A percentile compares a stretch with the other conserved stretches of the same genome.
phyloP scores from a whole-genome alignment of 2,329 filamentous ascomycete species.

The Daldinia sp. region DNA sequence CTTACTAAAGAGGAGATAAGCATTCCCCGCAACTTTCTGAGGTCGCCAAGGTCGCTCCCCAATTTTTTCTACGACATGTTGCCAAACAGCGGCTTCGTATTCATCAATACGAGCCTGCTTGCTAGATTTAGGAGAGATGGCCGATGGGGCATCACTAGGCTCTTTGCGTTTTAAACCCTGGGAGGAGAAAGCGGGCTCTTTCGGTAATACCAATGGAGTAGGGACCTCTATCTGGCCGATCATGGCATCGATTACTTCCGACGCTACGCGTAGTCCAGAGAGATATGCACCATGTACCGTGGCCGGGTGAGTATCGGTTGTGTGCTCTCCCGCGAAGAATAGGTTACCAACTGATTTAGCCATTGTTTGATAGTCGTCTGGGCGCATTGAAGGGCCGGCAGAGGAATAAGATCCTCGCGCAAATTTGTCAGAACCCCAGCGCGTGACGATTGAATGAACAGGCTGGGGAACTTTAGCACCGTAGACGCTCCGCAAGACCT shows the following conservation, averaged over 20 bases:
- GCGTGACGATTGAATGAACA: conserved; percentile 86
- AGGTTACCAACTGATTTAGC: conserved; percentile 85
- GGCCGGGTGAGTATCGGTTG: conserved; percentile 93
- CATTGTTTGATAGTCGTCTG: conserved; percentile 94
- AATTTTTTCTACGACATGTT: conserved; percentile 67
- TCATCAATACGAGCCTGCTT: conserved; percentile 66
- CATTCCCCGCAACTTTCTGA: conserved; percentile 79
- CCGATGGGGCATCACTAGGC: conserved; percentile 42
- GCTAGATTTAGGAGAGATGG: conserved; percentile 58
- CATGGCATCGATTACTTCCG: conserved; percentile 84
- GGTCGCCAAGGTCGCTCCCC: conserved; percentile 83
- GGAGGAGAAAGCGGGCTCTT: conserved; percentile 60
- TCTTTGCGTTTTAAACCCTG: conserved; percentile 67
- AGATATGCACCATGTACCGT: conserved; percentile 97
- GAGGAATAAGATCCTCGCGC: conserved; percentile 97
- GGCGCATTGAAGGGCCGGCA: conserved; percentile 82
- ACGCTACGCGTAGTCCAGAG: conserved; percentile 89
- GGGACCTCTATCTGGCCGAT: conserved; percentile 85
- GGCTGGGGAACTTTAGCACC: conserved; percentile 78
- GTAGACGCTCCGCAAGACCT: conserved; percentile 82
- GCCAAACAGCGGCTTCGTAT: conserved; percentile 67
- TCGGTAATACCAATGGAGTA: conserved; percentile 77
- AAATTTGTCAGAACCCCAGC: conserved; percentile 92
- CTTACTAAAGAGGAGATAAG: conserved; percentile 91
- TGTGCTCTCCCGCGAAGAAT: conserved; percentile 96